Base-by-base conservation (phyloP, 2,329 filamentous ascomycete species). In the Aspergillus uvarum region DNA sequence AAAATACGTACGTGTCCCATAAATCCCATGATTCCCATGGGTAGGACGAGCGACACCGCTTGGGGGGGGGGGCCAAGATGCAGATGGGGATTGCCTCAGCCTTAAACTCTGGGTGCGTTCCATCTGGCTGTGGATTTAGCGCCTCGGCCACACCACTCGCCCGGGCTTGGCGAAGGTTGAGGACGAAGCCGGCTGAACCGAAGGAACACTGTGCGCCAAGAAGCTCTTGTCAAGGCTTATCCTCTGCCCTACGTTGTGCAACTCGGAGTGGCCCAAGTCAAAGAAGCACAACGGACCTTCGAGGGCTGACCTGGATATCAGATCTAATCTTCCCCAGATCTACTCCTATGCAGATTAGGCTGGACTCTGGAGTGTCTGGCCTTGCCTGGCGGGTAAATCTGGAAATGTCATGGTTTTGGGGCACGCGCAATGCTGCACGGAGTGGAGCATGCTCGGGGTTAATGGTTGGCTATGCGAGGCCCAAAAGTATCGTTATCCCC, bases 51-150 rank as follows among this genome's bases (percentile, higher is more conserved):
- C 38, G 38, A 44, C 38, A 44, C 38, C 38, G 38, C 38, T 44
- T 1, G 16, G 38, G 11, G 11, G 31, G 31, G 3, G 22, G 32
- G 12, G 16, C 53, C 24, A 42, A 35, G 53, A 55, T 48, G 53
- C 32, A n/a, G 19, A 55, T 48, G 53, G 53, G 42, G 53, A 48
- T 55, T 42, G 14, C 32, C 53, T 55, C 53, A 55, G 53, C 53
- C 53, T 55, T 55, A 55, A 44, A 55, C 38, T 55, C 53, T 55
- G 53, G 53, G 42, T 31, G 53, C 35, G 47, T 55, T 29, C 53
- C 53, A 55, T 55, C 31, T 38, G 22, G 42, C 38, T 44, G 26
- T 31, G n/a, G n/a, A 32, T 47, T 55, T 55, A 55, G 53, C 53
- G 53, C 42, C 53, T 32, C 52, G 47, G 52, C 52, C 52, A 47